Evolutionary conservation across 768 basidiomycete species (phyloP), one percentile per base, ranked within the genome.

Genomic region (Rhizopogon vinicolor): DNA sequence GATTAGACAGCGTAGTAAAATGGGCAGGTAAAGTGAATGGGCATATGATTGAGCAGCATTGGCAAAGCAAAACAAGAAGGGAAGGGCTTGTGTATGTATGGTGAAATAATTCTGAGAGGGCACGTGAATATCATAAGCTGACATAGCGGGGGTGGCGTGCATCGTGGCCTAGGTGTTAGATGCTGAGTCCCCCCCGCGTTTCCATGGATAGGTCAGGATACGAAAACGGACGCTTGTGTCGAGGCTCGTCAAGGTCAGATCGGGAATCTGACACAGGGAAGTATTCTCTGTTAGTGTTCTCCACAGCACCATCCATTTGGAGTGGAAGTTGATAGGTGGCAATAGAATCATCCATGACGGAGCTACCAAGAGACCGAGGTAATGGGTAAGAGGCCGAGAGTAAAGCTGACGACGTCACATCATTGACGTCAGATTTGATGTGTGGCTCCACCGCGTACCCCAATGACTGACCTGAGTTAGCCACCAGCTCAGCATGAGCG

Each of bases 231-330:
- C 56, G 66, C 45, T 67, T 72, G 53, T 61, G 60, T 16, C 63
- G 48, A 52, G 59, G 59, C 49, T 5, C 33, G 55, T 72, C 69
- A 19, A 61, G 62, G 57, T 71, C 71, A 60, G 71, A 70, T 59
- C 69, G 67, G 54, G 69, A 70, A 57, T 70, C 58, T n/a, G 69
- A 70, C 29, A 70, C 69, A 4, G 67, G 69, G 3, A 70, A 70
- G 65, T 70, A 70, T 59, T 70, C 69, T 12, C 48, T 49, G 19
- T 49, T 35, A 9, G 48, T 37, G 35, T 22, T 49, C 48, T 49
- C 48, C 35, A n/a, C 37, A 5, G 18, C 33, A 22, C 31, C 48
- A 49, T 49, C 35, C 48, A 49, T 49, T 35, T 49, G 48, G 48
- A 49, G 40, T 41, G 40, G 40, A 3, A 67, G 56, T 16, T 70